These are phyloP conservation scores for Spergularia bocconei DNA, from an alignment of 148 eudicot species.

Conservation along the genomic window DNA sequence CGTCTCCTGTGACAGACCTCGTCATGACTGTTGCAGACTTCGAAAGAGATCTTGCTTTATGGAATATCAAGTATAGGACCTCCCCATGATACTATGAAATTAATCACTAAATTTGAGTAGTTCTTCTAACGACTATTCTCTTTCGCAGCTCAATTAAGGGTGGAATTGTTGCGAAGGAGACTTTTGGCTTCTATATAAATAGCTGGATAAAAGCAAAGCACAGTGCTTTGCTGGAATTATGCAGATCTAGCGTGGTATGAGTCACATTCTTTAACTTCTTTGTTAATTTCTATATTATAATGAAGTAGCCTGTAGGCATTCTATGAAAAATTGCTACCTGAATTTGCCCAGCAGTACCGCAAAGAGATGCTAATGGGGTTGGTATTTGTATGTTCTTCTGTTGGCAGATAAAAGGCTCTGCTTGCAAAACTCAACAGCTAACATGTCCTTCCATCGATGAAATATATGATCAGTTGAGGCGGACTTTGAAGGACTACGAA, in stretches of 20 bases:
- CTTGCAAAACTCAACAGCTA: constrained; percentile 26
- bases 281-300: neutral
- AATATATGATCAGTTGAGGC: constrained; percentile 33
- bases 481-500: constrained; percentile 36
- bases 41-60: constrained; percentile 38
- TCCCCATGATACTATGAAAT: neutral
- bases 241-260: constrained; percentile 30
- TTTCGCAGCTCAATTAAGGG: constrained; percentile 34
- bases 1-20: constrained; percentile 33
- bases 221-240: constrained; percentile 34
- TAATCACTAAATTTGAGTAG: neutral
- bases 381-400: constrained; percentile 7
- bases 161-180: constrained; percentile 35
- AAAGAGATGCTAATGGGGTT: neutral
- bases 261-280: neutral
- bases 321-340: neutral
- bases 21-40: constrained; percentile 36
- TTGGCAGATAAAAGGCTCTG: constrained; percentile 29
- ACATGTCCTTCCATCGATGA: constrained; percentile 35
- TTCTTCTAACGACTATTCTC: neutral
- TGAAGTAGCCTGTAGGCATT: neutral
- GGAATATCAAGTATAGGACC: constrained; percentile 38
- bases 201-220: constrained; percentile 43
- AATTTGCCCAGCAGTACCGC: neutral
- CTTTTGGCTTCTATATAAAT: constrained; percentile 35